Conservation (phyloP, 1,284 basidiomycete species). For the Thecaphora thlaspeos region DNA sequence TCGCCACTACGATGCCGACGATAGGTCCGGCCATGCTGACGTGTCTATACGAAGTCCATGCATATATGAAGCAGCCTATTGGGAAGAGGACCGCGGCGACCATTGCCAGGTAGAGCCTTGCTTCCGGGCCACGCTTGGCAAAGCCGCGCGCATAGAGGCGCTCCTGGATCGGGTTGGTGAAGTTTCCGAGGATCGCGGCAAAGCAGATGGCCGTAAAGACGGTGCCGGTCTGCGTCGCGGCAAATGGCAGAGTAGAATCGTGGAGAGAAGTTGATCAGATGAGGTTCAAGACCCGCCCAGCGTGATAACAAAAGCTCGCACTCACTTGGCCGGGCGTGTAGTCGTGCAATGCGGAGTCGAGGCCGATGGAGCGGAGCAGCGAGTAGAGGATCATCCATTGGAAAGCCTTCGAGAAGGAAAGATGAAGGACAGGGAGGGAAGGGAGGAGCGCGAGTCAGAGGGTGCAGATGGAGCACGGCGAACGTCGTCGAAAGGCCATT, state of each 20-base stretch:
- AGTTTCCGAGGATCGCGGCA: conserved; percentile 64
- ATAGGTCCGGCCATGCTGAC: conserved; percentile 45
- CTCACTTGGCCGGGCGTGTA: conserved; percentile 66
- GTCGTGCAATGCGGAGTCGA: conserved; percentile 62
- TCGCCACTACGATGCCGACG: conserved; percentile 53
- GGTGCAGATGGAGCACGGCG: too few relatives aligned
- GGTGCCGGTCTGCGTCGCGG: conserved; percentile 23
- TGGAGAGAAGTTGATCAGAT: too few relatives aligned
- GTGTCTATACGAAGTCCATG: conserved; percentile 54
- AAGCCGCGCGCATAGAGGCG: conserved; percentile 21
- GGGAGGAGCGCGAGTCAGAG: conserved; percentile 7
- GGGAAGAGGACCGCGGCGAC: conserved; percentile 38
- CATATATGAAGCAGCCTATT: conserved; percentile 46
- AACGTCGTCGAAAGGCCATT: too few relatives aligned
- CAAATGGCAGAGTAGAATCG: neutral
- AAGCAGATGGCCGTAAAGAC: conserved; percentile 39
- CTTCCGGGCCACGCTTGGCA: conserved; percentile 58
- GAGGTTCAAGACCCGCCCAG: too few relatives aligned
- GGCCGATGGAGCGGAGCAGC: conserved; percentile 60
- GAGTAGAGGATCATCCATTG: conserved; percentile 74
- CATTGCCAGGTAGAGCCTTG: conserved; percentile 60
- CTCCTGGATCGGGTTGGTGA: conserved; percentile 64
- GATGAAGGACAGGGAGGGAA: conserved; percentile 35
- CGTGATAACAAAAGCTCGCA: conserved; percentile 6
- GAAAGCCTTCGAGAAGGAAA: conserved; percentile 12